Conservation (phyloP, 2,329 filamentous ascomycete genomes). For the Zopfia rhizophila region DNA sequence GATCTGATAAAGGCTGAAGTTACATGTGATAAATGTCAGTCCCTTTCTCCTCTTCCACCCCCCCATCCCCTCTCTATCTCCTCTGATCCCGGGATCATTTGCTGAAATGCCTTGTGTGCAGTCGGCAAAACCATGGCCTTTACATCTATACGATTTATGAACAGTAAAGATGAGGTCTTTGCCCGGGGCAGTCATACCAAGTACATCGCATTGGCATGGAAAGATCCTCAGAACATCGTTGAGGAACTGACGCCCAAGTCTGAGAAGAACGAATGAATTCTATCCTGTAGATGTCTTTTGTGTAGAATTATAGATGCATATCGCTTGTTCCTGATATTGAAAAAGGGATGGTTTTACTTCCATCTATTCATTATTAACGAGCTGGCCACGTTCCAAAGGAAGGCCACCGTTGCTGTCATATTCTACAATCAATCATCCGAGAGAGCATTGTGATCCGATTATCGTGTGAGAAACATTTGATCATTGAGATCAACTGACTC, state of each 20-base stretch:
- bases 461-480: too few relatives aligned
- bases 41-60: not conserved
- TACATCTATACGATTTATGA: constrained; percentile 70
- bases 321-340: too few relatives aligned
- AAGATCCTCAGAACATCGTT: constrained; percentile 70
- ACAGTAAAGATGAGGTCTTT: constrained; percentile 67
- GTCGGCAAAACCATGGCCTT: constrained; percentile 74
- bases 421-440: too few relatives aligned
- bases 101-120: constrained; percentile 32
- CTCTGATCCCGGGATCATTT: not conserved
- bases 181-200: constrained; percentile 76
- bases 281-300: too few relatives aligned
- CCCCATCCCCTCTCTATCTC: constrained; percentile 1
- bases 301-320: too few relatives aligned
- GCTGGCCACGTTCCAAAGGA: too few relatives aligned
- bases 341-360: too few relatives aligned
- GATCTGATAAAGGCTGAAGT: constrained; percentile 70
- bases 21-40: constrained; percentile 71
- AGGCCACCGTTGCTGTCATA: too few relatives aligned
- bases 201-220: constrained; percentile 70
- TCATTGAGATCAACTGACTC: too few relatives aligned
- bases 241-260: constrained; percentile 62
- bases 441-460: too few relatives aligned
- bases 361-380: too few relatives aligned
- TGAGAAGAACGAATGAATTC: constrained; percentile 38